Percentiles rank a stretch among this genome's conserved stretches.
Evolutionary conservation across 2,329 filamentous ascomycete species (phyloP).

Genomic region (Tolypocladium nubicola): DNA sequence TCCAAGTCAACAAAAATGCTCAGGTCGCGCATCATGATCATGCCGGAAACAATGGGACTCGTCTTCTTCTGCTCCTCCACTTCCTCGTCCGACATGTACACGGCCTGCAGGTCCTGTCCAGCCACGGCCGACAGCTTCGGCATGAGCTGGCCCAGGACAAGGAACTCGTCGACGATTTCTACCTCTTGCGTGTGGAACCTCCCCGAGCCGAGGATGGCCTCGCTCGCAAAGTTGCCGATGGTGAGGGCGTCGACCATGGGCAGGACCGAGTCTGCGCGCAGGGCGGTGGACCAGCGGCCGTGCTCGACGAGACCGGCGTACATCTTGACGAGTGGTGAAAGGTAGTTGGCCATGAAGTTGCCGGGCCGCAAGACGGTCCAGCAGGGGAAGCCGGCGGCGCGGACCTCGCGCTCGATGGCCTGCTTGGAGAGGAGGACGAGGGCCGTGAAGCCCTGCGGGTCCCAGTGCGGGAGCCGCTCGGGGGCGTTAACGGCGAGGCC

Average conservation of each 20-base stretch:
- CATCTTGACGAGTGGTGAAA: constrained; percentile 27
- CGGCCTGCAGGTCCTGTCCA: constrained; percentile 22
- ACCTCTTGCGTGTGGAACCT: constrained; percentile 30
- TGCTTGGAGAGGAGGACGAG: constrained; percentile 26
- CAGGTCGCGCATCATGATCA: constrained; percentile 24
- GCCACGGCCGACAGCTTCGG: constrained; percentile 20
- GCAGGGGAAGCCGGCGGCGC: constrained; percentile 22
- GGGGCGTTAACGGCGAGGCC: constrained; percentile 18
- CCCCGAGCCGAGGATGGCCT: constrained; percentile 29
- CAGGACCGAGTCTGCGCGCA: constrained; percentile 22
- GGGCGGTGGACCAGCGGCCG: constrained; percentile 25
- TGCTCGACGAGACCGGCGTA: constrained; percentile 27
- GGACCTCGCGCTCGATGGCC: constrained; percentile 27
- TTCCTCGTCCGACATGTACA: constrained; percentile 30
- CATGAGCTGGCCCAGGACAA: constrained; percentile 24
- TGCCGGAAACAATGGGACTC: constrained; percentile 27
- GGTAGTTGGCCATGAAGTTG: constrained; percentile 40
- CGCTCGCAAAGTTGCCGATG: constrained; percentile 33
- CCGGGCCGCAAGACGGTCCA: constrained; percentile 41
- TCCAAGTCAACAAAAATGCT: constrained; percentile 23
- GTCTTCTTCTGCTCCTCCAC: constrained; percentile 19
- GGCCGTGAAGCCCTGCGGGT: constrained; percentile 16
- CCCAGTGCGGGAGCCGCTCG: constrained; percentile 14
- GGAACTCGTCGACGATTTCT: constrained; percentile 27
- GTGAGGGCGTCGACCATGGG: constrained; percentile 35